These are phyloP conservation scores for Epithele typhae DNA, from an alignment of 768 basidiomycete genomes.

Conservation along the genomic window DNA sequence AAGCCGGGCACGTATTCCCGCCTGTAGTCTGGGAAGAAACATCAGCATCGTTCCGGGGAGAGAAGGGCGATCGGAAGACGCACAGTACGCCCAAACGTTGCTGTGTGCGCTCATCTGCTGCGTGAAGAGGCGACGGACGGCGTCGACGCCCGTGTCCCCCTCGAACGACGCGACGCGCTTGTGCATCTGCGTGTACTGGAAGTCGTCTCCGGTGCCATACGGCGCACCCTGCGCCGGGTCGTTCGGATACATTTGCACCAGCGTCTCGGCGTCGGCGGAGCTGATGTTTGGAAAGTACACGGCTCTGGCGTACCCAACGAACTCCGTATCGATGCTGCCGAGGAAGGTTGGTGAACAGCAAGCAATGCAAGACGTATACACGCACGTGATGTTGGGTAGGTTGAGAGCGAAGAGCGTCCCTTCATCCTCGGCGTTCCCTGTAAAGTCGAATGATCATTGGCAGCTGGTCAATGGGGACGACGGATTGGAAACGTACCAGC, in stretches of 20 bases:
- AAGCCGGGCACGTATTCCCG: background rate
- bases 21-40: background rate
- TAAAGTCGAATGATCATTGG: background rate
- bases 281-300: background rate
- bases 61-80: background rate
- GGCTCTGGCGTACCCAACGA: background rate
- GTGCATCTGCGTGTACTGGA: slow-evolving; percentile 6
- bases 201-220: slow-evolving; percentile 11
- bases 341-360: background rate
- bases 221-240: slow-evolving; percentile 12
- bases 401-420: slow-evolving; percentile 6
- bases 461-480: background rate
- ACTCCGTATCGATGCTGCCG: background rate
- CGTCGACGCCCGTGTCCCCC: slow-evolving; percentile 13
- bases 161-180: slow-evolving; percentile 17
- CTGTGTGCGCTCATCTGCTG: background rate
- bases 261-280: background rate
- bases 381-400: background rate
- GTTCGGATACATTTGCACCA: slow-evolving; percentile 4
- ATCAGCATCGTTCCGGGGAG: background rate
- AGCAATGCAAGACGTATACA: too few relatives aligned
- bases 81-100: background rate
- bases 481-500: background rate
- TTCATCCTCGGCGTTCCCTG: slow-evolving; percentile 10
- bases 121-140: background rate